Percentiles rank a stretch among this genome's conserved stretches.
phyloP scores from a whole-genome alignment of 331 rosid genomes.

The Quercus lobata region DNA sequence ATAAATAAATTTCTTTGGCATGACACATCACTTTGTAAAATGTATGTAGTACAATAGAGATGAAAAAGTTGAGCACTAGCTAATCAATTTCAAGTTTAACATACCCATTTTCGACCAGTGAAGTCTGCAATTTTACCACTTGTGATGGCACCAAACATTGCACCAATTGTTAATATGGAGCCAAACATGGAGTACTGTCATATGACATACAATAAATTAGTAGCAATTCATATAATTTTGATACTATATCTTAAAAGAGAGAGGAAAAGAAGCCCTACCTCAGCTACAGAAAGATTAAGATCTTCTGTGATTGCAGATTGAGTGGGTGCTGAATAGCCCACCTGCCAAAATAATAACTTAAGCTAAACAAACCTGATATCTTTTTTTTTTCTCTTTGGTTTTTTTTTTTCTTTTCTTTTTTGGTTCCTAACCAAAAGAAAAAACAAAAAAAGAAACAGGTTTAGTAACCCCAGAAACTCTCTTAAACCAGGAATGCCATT shows the following conservation, averaged over 20 bases:
- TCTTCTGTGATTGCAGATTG: slow-evolving; percentile 56
- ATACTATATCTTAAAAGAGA: neutral
- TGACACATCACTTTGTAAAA: too few relatives aligned
- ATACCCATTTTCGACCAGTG: slow-evolving; percentile 80
- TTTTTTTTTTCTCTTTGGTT: slow-evolving; percentile 5
- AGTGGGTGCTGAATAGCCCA: slow-evolving; percentile 57
- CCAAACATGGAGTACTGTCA: slow-evolving; percentile 90
- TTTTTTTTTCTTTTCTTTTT: slow-evolving; percentile 4
- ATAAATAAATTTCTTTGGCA: too few relatives aligned
- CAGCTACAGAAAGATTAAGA: slow-evolving; percentile 47
- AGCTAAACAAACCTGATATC: slow-evolving; percentile 20
- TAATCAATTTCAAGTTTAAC: neutral
- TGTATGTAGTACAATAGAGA: neutral
- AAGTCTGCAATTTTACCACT: slow-evolving; percentile 70
- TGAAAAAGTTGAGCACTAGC: neutral
- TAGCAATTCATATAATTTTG: neutral
- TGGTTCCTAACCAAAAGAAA: slow-evolving; percentile 28
- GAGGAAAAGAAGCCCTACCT: slow-evolving; percentile 21
- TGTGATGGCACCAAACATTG: slow-evolving; percentile 78
- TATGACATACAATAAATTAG: neutral
- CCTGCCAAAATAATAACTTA: slow-evolving; percentile 34
- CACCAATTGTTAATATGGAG: slow-evolving; percentile 83
- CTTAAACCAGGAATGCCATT: slow-evolving; percentile 1
- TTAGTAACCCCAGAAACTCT: slow-evolving; percentile 9
- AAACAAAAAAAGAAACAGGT: slow-evolving; percentile 13